Evolutionary conservation across 345 rosid species (phyloP).

Genomic region (Gossypium mustelinum): DNA sequence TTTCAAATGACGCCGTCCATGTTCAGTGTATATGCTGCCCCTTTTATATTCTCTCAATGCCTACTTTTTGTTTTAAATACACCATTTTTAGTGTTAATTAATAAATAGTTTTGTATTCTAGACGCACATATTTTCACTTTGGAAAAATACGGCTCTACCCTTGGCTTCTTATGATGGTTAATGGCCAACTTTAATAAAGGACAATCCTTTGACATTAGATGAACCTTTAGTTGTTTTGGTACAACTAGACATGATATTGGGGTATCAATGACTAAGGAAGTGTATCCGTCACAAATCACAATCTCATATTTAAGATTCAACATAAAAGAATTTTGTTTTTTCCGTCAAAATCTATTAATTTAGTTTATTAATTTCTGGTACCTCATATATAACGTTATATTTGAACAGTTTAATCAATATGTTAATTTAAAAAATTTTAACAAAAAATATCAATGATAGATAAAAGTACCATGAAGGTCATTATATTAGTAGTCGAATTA

Average conservation of each 20-base stretch:
- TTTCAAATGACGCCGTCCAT: not conserved
- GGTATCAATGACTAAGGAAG: not conserved
- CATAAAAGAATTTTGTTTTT: no score
- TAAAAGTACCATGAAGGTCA: no score
- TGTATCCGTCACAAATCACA: not conserved
- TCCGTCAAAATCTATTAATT: no score
- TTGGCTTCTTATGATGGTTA: not conserved
- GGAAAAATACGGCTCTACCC: not conserved
- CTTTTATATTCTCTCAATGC: not conserved
- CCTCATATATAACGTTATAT: no score
- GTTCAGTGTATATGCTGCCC: not conserved
- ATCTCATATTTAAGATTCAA: not conserved
- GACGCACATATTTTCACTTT: not conserved
- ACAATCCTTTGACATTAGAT: not conserved
- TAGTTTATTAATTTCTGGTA: not conserved
- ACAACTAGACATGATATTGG: not conserved
- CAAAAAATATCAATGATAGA: no score
- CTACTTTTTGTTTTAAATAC: not conserved
- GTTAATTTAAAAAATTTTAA: no score
- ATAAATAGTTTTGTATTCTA: not conserved
- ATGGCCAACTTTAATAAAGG: not conserved
- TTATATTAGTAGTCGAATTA: no score
- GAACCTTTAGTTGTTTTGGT: not conserved
- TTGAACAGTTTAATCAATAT: no score
- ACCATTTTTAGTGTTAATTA: not conserved